Percentiles rank a stretch among this genome's conserved stretches.
These are phyloP conservation scores for Sclerotinia subarctica DNA, from an alignment of 2,329 filamentous ascomycete species.

Conservation along the genomic window DNA sequence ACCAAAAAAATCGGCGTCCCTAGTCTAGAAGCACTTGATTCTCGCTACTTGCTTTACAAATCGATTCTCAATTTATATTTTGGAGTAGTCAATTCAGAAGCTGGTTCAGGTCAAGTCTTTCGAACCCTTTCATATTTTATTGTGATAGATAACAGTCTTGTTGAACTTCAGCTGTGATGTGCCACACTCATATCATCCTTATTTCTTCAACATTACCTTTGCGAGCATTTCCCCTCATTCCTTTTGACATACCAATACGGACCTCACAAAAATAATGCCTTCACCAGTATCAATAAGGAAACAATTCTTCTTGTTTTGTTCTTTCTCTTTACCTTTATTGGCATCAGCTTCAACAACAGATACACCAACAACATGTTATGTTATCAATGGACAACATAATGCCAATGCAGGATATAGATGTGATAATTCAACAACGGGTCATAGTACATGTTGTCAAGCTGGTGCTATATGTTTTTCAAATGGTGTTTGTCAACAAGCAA, in stretches of 20 bases:
- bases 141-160: neutral
- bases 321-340: neutral
- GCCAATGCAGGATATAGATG: constrained; percentile 25
- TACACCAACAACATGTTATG: constrained; percentile 27
- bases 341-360: neutral
- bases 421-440: constrained; percentile 29
- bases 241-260: neutral
- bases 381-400: constrained; percentile 26
- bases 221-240: neutral
- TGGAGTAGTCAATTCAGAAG: neutral
- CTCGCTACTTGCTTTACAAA: neutral
- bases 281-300: neutral
- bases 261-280: neutral
- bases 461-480: constrained; percentile 32
- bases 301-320: constrained; percentile 7
- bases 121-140: neutral
- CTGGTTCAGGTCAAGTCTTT: neutral
- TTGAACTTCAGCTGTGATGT: neutral
- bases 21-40: neutral
- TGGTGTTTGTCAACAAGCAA: constrained; percentile 28
- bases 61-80: neutral
- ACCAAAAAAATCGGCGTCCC: neutral
- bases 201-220: neutral
- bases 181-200: neutral
- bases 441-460: constrained; percentile 26